Base-by-base conservation (phyloP, 1,139 yeast genomes). In the Candida sanyaensis region DNA sequence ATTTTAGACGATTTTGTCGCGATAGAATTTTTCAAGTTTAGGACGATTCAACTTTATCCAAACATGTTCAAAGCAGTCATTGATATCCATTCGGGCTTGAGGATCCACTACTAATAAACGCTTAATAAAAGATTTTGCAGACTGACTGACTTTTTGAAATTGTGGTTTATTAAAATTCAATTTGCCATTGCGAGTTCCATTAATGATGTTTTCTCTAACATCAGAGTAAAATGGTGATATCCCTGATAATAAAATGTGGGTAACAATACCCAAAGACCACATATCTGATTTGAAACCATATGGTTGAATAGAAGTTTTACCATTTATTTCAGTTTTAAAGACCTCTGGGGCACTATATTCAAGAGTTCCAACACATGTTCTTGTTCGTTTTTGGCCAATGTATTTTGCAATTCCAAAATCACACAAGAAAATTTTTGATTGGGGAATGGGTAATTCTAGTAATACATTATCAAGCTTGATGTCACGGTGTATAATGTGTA, bases 291-390 rank as follows among this genome's bases (percentile, higher is more conserved):
- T 81, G 36, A 63, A 67, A 46, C 73, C 77, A 56, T 83, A 83
- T 0, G 85, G 83, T 28, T 30, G 23, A 6, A 37, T 27, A 1
- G 41, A 4, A 8, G 32, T 29, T 40, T 41, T 44, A 0, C 50
- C 49, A 4, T 39, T 41, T n/a, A 3, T 9, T 31, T 57, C 61
- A 28, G 38, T 37, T 13, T 41, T 27, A 36, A 61, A 59, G 2
- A 64, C 56, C 48, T 84, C 89, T 0, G 89, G 89, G 0, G 89
- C 89, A 49, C 83, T 77, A 56, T 83, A 84, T 56, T 83, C 89
- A 0, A 84, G 81, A 0, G 89, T 84, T 1, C 90, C 90, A 1
- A 82, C 86, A 2, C 81, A 69, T 0, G 88, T 80, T 44, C 68
- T 72, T 72, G 83, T 75, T 50, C 85, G 63, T 37, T 54, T 53